Base-by-base conservation (phyloP, 1,284 basidiomycete genomes). In the Cryptococcus sp. region DNA sequence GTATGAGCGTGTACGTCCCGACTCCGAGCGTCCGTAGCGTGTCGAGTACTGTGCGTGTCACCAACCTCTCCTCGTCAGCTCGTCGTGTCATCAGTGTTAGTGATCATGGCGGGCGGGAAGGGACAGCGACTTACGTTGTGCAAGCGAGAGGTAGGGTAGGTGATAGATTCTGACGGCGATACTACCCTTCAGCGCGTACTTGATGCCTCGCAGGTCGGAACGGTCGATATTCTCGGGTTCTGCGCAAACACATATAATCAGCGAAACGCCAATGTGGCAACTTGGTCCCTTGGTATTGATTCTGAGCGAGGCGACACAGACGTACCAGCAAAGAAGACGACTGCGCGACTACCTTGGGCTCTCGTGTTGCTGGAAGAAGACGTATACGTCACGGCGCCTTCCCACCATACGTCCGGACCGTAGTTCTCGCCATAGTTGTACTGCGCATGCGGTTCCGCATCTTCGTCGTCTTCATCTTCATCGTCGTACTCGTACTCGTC, bases 381-480 rank as follows among this genome's bases (percentile, higher is more conserved):
- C 4, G 27, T 5, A 10, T 30, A 30, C 4, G 27, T 30, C 7
- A 5, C 16, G 45, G 64, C 63, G 13, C 42, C 50, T 56, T 72
- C 66, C 71, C 70, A 71, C 43, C 62, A 52, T 19, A 61, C 13
- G 6, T 20, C 43, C 10, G 27, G 10, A 2, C 38, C 55, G 2
- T 42, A 25, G 1, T 49, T 40, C 17, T 30, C 42, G 11, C 57
- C 61, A 3, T 13, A 25, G 0, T 46, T 48, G 39, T 64, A 68
- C 3, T 49, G 41, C 15, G 55, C 55, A 13, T 55, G 35, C 4
- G 64, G 25, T 17, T 65, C 69, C 15, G 70, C 67, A 20, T 71
- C 69, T 1, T 65, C 67, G 8, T 71, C 71, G 47, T 71, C 63
- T 30, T 62, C 66, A 30, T 62, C 62, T 30, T 57, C 60, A 20